These are phyloP conservation scores for Castanospermum australe DNA, from an alignment of 306 rosid genomes.

Conservation along the genomic window DNA sequence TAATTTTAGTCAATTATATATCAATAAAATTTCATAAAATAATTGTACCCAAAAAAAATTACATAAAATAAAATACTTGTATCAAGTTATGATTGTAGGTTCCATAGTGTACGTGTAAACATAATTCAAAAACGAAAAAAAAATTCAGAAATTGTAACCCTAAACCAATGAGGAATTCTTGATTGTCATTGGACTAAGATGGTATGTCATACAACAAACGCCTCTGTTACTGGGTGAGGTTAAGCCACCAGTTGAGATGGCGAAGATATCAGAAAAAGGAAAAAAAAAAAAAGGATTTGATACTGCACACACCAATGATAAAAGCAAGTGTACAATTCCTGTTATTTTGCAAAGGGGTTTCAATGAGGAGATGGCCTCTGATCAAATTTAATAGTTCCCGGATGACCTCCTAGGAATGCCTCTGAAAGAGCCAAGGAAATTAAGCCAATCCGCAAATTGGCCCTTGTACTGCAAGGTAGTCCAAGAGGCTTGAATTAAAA, in stretches of 20 bases:
- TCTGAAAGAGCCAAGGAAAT: slow-evolving; percentile 16
- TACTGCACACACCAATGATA: slow-evolving; percentile 38
- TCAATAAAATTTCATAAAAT: no score
- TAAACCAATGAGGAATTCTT: not conserved
- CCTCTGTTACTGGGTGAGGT: slow-evolving; percentile 13
- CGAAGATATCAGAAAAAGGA: not conserved
- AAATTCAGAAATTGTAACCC: not conserved
- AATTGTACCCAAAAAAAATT: no score
- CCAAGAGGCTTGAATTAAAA: slow-evolving; percentile 9
- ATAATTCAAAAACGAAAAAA: not conserved
- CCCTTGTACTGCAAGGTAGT: slow-evolving; percentile 5
- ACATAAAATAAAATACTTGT: no score
- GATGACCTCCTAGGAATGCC: slow-evolving; percentile 20
- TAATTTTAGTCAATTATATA: no score
- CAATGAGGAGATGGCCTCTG: slow-evolving; percentile 32
- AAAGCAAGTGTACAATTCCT: slow-evolving; percentile 39
- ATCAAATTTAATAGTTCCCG: slow-evolving; percentile 37
- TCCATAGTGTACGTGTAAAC: not conserved
- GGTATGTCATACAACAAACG: not conserved
- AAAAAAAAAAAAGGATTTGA: not conserved
- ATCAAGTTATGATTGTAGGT: not conserved
- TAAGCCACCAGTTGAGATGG: slow-evolving; percentile 19
- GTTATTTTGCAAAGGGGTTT: slow-evolving; percentile 39
- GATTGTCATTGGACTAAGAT: not conserved
- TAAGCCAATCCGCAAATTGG: slow-evolving; percentile 2